Evolutionary conservation across 1,284 basidiomycete genomes (phyloP), one percentile per base, ranked within the genome.

Genomic region (Trametes versicolor): DNA sequence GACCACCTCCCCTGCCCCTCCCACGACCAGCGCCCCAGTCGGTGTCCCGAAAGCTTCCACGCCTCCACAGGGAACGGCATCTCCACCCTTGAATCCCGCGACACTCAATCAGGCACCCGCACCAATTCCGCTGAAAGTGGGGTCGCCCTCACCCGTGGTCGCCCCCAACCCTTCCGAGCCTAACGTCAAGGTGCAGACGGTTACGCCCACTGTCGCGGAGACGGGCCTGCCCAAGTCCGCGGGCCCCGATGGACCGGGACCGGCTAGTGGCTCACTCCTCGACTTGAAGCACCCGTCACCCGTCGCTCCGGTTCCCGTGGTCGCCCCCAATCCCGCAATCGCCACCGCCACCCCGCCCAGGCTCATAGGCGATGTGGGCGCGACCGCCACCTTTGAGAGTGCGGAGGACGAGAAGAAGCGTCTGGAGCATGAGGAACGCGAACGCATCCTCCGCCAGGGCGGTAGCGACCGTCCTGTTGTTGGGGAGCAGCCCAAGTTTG

Each of bases 121-220:
- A 0, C 77, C 82, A 2, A 82, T 89, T 59, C 86, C 85, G 3
- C 62, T 75, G 0, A 66, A 74, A 9, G 54, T 70, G 1, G 62
- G 67, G 7, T 68, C 77, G 4, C 69, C 79, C 9, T 63, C 77
- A 4, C 68, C 75, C 7, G 69, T 72, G 6, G 74, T 69, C 27
- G 69, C 74, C 15, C 72, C 76, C 2, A 69, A 73, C 48, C 76
- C 77, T 13, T 64, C 71, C 69, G 74, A 78, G 29, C 67, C 79
- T 2, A 63, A 75, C 6, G 67, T 69, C 19, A 75, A 76, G 59
- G 66, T 75, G 69, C 81, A 72, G 6, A 71, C 78, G 27, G 79
- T 78, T 21, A 81, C 79, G 17, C 89, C 89, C 1, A 91, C 89
- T 0, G 80, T 92, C 10, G 87, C 90, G 10, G 82, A 85, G 70